A percentile compares a stretch with the other conserved stretches of the same genome.
These are phyloP conservation scores for Candida tibetensis DNA, from an alignment of 805 yeast genomes.

Conservation along the genomic window DNA sequence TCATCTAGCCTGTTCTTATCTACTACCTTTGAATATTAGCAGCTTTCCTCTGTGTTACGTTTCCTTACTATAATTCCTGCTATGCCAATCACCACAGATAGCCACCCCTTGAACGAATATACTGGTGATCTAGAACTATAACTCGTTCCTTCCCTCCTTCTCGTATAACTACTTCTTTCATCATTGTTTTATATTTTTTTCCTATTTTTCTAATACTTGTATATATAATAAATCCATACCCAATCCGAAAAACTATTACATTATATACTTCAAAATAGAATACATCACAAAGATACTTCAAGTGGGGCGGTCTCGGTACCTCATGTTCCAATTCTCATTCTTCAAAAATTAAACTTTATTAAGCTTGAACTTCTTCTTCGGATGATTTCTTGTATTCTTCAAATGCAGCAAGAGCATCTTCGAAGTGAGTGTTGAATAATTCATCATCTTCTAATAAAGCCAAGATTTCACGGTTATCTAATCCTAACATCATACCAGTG, in stretches of 20 bases:
- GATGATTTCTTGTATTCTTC: conserved; percentile 77
- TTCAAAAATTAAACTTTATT: conserved; percentile 1
- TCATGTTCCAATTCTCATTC: background rate
- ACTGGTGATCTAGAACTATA: no score
- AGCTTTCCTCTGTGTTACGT: no score
- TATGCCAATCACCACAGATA: no score
- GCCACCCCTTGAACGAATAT: no score
- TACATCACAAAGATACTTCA: conserved; percentile 9
- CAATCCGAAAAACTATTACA: conserved; percentile 18
- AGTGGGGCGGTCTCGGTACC: background rate
- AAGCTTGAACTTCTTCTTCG: conserved; percentile 24
- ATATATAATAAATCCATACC: conserved; percentile 25
- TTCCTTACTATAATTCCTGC: no score
- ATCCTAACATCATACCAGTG: conserved; percentile 97
- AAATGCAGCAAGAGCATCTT: conserved; percentile 92
- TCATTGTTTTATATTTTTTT: conserved; percentile 15
- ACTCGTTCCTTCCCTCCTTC: background rate
- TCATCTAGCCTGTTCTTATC: no score
- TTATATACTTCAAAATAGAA: conserved; percentile 20
- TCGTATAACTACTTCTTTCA: background rate
- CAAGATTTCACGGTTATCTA: conserved; percentile 88
- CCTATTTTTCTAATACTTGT: conserved; percentile 12
- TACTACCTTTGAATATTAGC: no score
- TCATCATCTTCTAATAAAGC: conserved; percentile 87
- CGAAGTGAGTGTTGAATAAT: conserved; percentile 83